Base-by-base conservation (phyloP, 1,284 basidiomycete genomes). In the Irpex lacteus region DNA sequence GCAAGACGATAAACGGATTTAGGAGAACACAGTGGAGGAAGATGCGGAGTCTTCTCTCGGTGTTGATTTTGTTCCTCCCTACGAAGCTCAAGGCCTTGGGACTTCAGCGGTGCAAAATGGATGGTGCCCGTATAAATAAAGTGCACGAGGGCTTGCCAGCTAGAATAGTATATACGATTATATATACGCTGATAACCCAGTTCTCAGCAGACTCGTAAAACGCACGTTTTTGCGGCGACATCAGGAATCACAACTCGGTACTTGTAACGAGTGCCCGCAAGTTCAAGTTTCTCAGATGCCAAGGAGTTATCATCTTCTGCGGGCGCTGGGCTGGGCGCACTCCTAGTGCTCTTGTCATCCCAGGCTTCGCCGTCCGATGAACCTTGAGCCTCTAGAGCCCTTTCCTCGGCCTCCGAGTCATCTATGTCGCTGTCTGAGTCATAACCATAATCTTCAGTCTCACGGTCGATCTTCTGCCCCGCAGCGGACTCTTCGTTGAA, bases 1-100 rank as follows among this genome's bases (percentile, higher is more conserved):
- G 67, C 67, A 4, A 68, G 63, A n/a, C 63, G 61, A 61, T 68
- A 68, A 34, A 68, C 62, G n/a, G 67, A 68, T 34, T 68, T 68
- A 8, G 67, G 67, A 1, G 67, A 68, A 21, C 65, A 68, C 8
- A 60, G 56, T 0, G 53, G 49, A 11, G 63, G 60, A 34, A 32
- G 60, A 21, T 60, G 18, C 26, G 65, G 59, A 21, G 64, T 34
- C 21, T 64, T 49, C 26, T 49, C 34, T 11, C 19, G 11, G 26
- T 62, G 50, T 57, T 60, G n/a, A 5, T 1, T 11, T 2, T 59
- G 56, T 7, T n/a, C 36, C n/a, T 47, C 32, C 8, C 1, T 13
- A 26, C 67, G 62, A 34, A 18, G 15, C 15, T 61, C 54, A 7
- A 55, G 0, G 4, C 65, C 65, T 54, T 64, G n/a, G 5, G 66